phyloP scores from a whole-genome alignment of 1,284 basidiomycete genomes.

The Pseudozyma thailandica region DNA sequence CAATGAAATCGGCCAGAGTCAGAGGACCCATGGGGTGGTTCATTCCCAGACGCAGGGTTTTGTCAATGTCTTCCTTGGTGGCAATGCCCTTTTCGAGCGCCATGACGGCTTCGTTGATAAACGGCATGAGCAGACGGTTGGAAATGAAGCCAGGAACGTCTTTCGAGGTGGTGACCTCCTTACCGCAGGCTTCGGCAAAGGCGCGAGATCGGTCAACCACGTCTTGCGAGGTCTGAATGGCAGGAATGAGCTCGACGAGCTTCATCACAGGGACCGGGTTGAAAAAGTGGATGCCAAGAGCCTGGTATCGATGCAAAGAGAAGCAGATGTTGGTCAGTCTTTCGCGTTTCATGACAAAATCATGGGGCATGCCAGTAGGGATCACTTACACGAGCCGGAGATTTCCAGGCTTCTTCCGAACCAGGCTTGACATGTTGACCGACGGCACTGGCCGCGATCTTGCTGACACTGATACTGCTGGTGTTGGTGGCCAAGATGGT shows the following conservation, averaged over 20 bases:
- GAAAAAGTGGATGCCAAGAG: constrained; percentile 85
- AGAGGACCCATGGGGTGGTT: constrained; percentile 88
- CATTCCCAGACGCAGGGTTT: constrained; percentile 91
- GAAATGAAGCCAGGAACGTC: constrained; percentile 83
- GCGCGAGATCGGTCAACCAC: constrained; percentile 80
- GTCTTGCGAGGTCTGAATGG: constrained; percentile 84
- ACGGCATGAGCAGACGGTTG: constrained; percentile 80
- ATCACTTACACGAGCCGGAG: constrained; percentile 45
- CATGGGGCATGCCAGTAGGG: too few relatives aligned
- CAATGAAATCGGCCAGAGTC: constrained; percentile 75
- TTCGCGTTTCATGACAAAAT: not conserved
- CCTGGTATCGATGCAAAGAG: constrained; percentile 9
- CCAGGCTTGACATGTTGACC: constrained; percentile 45
- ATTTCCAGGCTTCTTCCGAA: constrained; percentile 47
- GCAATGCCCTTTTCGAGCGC: constrained; percentile 90
- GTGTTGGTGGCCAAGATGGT: constrained; percentile 93
- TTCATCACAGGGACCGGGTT: constrained; percentile 80
- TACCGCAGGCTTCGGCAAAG: constrained; percentile 89
- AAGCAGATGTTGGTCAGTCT: not conserved
- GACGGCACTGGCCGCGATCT: constrained; percentile 77
- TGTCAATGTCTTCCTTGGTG: constrained; percentile 93
- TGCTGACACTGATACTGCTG: constrained; percentile 91
- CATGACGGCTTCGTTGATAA: constrained; percentile 92
- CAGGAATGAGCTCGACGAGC: constrained; percentile 90
- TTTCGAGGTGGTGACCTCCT: constrained; percentile 71